Evolutionary conservation across 768 basidiomycete species (phyloP).

Genomic region (Lactarius sp.): DNA sequence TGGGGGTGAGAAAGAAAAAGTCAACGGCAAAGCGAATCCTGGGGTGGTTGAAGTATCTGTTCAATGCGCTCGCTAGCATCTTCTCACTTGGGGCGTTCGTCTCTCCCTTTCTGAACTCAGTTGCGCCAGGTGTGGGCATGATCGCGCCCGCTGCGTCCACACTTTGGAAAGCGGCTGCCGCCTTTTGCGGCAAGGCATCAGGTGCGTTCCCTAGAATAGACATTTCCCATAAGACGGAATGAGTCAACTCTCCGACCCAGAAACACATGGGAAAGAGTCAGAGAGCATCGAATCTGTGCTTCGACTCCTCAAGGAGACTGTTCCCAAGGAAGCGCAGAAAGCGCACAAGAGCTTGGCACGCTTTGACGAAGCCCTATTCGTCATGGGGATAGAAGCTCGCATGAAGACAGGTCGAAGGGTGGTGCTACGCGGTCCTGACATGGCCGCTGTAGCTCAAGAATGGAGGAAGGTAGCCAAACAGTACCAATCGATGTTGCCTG

Average conservation of each 20-base stretch:
- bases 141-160: neutral
- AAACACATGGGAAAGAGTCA: neutral
- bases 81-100: neutral
- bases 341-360: conserved; percentile 7
- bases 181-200: neutral
- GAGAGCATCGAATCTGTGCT: conserved; percentile 15
- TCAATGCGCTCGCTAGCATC: conserved; percentile 8
- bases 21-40: neutral
- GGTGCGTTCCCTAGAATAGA: conserved; percentile 1
- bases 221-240: neutral
- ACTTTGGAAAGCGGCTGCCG: conserved; percentile 9
- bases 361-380: conserved; percentile 14
- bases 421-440: neutral
- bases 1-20: conserved; percentile 6
- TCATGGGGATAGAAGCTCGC: conserved; percentile 14
- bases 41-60: conserved; percentile 13
- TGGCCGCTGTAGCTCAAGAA: conserved; percentile 1
- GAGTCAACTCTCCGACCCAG: conserved; percentile 2
- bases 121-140: neutral
- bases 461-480: conserved; percentile 15
- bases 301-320: conserved; percentile 11
- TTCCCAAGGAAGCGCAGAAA: conserved; percentile 12
- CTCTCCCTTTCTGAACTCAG: conserved; percentile 8
- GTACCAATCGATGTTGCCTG: conserved; percentile 17
- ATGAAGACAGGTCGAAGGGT: conserved; percentile 16